These are phyloP conservation scores for Hypoxylon perforatum DNA, from an alignment of 495 filamentous ascomycete species.

Conservation along the genomic window DNA sequence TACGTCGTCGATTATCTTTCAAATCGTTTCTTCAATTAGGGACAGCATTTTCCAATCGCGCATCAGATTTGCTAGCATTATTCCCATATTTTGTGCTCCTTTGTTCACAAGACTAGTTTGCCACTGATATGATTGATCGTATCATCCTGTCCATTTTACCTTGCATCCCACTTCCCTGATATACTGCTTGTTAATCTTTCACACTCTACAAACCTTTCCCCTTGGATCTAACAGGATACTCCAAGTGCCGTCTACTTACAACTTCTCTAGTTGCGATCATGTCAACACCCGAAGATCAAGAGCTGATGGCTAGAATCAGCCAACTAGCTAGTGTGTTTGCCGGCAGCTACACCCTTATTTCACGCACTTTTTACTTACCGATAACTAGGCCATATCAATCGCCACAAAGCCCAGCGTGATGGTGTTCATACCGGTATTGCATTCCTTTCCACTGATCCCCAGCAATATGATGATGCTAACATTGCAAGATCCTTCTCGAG, in stretches of 20 bases:
- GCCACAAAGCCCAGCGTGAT: constrained; percentile 74
- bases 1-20: neutral
- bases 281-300: constrained; percentile 75
- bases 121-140: neutral
- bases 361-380: constrained; percentile 21
- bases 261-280: constrained; percentile 54
- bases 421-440: constrained; percentile 37
- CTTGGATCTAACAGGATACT: constrained; percentile 4
- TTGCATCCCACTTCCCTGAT: neutral
- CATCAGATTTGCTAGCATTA: constrained; percentile 1
- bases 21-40: neutral
- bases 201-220: neutral
- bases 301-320: constrained; percentile 79
- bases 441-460: constrained; percentile 10
- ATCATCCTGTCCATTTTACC: neutral
- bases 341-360: neutral
- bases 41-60: constrained; percentile 20
- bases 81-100: constrained; percentile 11
- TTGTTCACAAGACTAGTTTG: constrained; percentile 15
- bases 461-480: constrained; percentile 25
- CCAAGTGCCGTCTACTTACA: constrained; percentile 25
- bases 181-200: too few relatives aligned
- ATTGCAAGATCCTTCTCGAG: constrained; percentile 30
- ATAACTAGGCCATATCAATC: constrained; percentile 79
- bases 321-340: constrained; percentile 73